Evolutionary conservation across 805 yeast species (phyloP).

Genomic region (Maudiozyma turicensis): DNA sequence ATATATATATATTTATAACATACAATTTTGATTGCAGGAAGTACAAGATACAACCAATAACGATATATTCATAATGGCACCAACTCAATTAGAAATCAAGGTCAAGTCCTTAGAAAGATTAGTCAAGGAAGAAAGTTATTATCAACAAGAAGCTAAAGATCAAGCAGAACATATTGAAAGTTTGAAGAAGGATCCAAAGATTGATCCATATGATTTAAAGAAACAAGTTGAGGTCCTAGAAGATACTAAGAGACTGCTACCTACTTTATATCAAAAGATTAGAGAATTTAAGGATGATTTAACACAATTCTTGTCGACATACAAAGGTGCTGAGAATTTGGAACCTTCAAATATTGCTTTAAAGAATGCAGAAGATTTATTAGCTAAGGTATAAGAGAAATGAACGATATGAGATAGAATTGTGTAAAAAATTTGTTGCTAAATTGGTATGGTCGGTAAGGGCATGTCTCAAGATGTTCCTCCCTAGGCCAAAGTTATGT

Average conservation of each 20-base stretch:
- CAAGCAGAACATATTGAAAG: conserved; percentile 40
- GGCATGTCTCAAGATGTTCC: too few relatives aligned
- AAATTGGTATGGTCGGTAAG: too few relatives aligned
- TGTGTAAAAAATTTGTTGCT: too few relatives aligned
- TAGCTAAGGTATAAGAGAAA: conserved; percentile 3
- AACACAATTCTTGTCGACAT: conserved; percentile 31
- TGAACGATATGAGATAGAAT: background rate
- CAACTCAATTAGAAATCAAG: conserved; percentile 62
- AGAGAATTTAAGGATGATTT: conserved; percentile 32
- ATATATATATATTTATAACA: too few relatives aligned
- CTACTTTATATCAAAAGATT: conserved; percentile 38
- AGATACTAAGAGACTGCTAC: conserved; percentile 46
- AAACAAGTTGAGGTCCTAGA: conserved; percentile 40
- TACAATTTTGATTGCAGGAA: background rate
- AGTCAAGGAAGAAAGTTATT: conserved; percentile 54
- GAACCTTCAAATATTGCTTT: conserved; percentile 21
- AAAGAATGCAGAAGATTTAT: conserved; percentile 19
- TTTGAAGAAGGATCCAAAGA: conserved; percentile 34
- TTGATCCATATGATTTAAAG: conserved; percentile 60
- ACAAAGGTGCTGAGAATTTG: conserved; percentile 29
- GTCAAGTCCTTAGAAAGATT: conserved; percentile 59
- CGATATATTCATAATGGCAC: conserved; percentile 40
- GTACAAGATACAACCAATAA: background rate
- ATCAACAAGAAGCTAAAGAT: conserved; percentile 48
- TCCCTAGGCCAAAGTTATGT: too few relatives aligned